These are phyloP conservation scores for Cantharellus cinnabarinus DNA, from an alignment of 768 basidiomycete species.

Conservation along the genomic window DNA sequence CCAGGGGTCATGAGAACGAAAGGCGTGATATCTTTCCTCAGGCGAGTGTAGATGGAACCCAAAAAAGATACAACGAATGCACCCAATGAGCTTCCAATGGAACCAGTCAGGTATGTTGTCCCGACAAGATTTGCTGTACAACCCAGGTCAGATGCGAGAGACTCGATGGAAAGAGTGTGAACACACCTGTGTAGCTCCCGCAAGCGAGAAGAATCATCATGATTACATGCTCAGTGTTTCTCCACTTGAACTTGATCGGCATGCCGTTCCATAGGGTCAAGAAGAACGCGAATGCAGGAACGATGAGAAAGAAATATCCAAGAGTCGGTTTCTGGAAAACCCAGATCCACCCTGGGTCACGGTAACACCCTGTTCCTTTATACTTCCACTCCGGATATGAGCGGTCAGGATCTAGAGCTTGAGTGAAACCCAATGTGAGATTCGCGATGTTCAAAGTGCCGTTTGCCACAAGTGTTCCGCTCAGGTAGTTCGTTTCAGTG, in stretches of 20 bases:
- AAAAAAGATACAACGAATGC: background rate
- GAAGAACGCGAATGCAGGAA: slow-evolving; percentile 50
- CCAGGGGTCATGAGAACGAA: slow-evolving; percentile 86
- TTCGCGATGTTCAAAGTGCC: slow-evolving; percentile 5
- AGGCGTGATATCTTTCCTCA: background rate
- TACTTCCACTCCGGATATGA: slow-evolving; percentile 16
- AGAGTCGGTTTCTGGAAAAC: slow-evolving; percentile 62
- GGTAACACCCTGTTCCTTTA: slow-evolving; percentile 38
- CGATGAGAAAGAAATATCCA: slow-evolving; percentile 57
- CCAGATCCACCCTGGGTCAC: slow-evolving; percentile 46
- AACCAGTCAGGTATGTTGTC: background rate
- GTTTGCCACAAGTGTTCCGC: slow-evolving; percentile 32
- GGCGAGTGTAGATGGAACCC: background rate
- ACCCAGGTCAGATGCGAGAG: no score
- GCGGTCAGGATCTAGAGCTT: background rate
- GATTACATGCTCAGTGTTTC: background rate
- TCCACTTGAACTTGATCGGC: slow-evolving; percentile 18
- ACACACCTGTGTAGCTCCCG: background rate
- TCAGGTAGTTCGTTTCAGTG: slow-evolving; percentile 15
- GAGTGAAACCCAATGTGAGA: background rate
- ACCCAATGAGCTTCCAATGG: background rate
- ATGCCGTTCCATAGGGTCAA: slow-evolving; percentile 63
- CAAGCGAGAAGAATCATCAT: background rate
- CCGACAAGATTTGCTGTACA: background rate
- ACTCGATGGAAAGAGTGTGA: background rate